Evolutionary conservation across 148 eudicot genomes (phyloP).

Genomic region (Nyssa sinensis): DNA sequence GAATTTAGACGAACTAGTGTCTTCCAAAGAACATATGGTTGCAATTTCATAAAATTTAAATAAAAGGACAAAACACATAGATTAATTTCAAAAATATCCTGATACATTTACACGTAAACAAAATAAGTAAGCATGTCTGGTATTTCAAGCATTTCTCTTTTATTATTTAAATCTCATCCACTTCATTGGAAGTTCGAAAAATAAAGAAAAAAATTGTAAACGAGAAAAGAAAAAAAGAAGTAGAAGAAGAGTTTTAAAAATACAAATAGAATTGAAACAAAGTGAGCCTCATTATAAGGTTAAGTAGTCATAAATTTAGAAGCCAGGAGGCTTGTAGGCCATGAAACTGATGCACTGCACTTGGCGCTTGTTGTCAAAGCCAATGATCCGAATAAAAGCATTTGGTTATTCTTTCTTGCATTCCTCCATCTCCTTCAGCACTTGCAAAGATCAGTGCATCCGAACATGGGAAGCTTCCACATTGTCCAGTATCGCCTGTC

Average conservation of each 20-base stretch:
- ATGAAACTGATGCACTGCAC: conserved; percentile 78
- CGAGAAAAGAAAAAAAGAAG: neutral
- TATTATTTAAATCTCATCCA: neutral
- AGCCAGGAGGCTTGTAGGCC: conserved; percentile 47
- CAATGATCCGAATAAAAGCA: conserved; percentile 55
- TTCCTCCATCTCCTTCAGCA: conserved; percentile 47
- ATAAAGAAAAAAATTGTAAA: neutral
- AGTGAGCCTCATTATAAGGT: neutral
- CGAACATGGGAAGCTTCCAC: conserved; percentile 93
- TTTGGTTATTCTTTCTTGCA: conserved; percentile 50
- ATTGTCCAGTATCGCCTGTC: conserved; percentile 87
- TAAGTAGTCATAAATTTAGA: no score
- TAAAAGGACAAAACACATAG: no score
- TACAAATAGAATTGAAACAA: neutral
- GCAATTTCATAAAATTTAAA: no score
- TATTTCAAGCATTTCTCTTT: no score
- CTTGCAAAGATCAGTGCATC: conserved; percentile 63
- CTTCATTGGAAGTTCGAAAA: neutral
- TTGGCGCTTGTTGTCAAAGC: conserved; percentile 73
- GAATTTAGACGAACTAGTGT: no score
- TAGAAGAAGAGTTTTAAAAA: neutral
- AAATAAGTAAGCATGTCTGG: no score
- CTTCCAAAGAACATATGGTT: no score
- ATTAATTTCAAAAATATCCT: no score
- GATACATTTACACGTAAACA: no score